Percentiles rank a stretch among this genome's conserved stretches.
Conservation (phyloP, 345 rosid genomes). For the Reutealis trisperma region DNA sequence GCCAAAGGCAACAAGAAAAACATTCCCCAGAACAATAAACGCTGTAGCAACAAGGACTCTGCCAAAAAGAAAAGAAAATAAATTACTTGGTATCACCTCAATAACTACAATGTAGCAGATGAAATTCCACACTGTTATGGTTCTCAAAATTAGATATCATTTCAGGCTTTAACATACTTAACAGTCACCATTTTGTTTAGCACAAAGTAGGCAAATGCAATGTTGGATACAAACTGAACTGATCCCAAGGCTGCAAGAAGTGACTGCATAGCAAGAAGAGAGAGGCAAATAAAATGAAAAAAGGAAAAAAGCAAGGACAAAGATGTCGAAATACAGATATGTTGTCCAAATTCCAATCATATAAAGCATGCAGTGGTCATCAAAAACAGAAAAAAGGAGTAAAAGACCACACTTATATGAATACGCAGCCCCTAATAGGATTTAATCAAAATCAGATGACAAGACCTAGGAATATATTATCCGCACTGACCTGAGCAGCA, state of each 20-base stretch:
- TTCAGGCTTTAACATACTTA: constrained; percentile 66
- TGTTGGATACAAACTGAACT: constrained; percentile 93
- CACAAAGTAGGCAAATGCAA: constrained; percentile 92
- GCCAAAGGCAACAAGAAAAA: constrained; percentile 95
- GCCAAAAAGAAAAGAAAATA: constrained; percentile 27
- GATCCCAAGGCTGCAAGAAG: constrained; percentile 99
- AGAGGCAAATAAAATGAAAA: not conserved
- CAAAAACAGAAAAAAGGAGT: not conserved
- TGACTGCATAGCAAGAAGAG: constrained; percentile 58
- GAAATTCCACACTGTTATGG: not conserved
- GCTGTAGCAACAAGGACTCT: constrained; percentile 91
- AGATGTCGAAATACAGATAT: not conserved
- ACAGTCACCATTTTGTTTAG: constrained; percentile 86
- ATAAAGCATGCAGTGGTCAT: not conserved
- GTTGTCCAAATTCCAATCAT: not conserved
- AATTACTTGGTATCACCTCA: constrained; percentile 11
- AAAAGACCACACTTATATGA: not conserved
- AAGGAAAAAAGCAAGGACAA: constrained; percentile 9
- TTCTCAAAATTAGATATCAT: constrained; percentile 25
- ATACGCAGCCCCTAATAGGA: too few relatives aligned
- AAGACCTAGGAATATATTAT: not conserved
- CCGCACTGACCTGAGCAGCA: constrained; percentile 93
- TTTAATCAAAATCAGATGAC: too few relatives aligned
- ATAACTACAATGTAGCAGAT: constrained; percentile 3
- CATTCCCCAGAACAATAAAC: constrained; percentile 92